Evolutionary conservation across 331 rosid species (phyloP).

Genomic region (Erythrophleum ivorense): DNA sequence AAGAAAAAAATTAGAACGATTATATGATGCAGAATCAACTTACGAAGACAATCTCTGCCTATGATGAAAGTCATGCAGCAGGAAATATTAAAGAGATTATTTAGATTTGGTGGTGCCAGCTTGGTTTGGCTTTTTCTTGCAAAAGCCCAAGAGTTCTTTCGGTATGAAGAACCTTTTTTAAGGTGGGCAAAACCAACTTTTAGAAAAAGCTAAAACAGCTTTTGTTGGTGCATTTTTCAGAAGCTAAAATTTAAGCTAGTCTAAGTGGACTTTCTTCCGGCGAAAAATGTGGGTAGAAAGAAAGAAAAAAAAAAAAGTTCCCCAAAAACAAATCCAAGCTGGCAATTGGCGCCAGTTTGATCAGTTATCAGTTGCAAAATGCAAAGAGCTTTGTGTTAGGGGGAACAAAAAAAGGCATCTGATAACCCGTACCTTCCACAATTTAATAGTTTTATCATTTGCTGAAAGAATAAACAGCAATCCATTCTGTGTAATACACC

Average conservation of each 20-base stretch:
- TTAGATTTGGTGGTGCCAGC: neutral
- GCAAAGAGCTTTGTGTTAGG: neutral
- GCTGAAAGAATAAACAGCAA: constrained; percentile 63
- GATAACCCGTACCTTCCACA: constrained; percentile 49
- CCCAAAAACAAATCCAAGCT: neutral
- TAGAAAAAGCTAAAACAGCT: neutral
- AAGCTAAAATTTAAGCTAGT: neutral
- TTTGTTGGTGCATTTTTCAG: neutral
- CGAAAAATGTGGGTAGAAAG: neutral
- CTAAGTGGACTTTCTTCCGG: neutral
- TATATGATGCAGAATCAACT: neutral
- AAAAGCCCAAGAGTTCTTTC: neutral
- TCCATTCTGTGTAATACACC: constrained; percentile 64
- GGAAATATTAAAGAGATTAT: neutral
- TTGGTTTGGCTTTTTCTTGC: neutral
- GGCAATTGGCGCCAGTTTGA: neutral
- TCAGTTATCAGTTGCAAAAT: neutral
- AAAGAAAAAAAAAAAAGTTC: too few species aligned
- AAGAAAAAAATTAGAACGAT: neutral
- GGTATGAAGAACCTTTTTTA: too few species aligned
- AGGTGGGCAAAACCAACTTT: too few species aligned
- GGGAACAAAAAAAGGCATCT: neutral
- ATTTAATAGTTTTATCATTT: constrained; percentile 70
- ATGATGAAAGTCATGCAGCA: neutral
- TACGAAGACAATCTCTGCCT: neutral